phyloP scores from a whole-genome alignment of 169 alveolate species.

The Cryptosporidium xiaoi region DNA sequence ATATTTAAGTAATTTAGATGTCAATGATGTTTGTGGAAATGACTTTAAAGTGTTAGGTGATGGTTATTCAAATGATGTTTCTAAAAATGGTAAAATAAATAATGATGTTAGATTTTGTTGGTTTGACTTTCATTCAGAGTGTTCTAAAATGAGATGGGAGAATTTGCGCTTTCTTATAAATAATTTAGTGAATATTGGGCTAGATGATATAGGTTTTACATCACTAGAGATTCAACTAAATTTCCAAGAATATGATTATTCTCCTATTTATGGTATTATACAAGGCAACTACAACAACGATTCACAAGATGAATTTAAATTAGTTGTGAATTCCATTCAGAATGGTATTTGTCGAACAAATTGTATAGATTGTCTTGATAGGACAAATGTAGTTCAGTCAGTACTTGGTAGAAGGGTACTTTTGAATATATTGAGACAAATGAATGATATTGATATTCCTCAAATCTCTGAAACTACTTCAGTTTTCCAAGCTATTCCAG shows the following conservation, averaged over 20 bases:
- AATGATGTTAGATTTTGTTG: slow-evolving; percentile 82
- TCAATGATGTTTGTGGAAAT: slow-evolving; percentile 26
- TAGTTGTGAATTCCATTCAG: slow-evolving; percentile 80
- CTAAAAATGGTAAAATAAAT: neutral
- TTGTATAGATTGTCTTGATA: slow-evolving; percentile 97
- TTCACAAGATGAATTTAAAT: slow-evolving; percentile 53
- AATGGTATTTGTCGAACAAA: slow-evolving; percentile 94
- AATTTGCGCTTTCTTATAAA: slow-evolving; percentile 83
- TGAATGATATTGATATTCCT: slow-evolving; percentile 76
- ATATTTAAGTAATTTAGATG: slow-evolving; percentile 60
- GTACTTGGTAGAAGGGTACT: slow-evolving; percentile 84
- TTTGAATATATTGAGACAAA: slow-evolving; percentile 69
- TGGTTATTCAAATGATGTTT: neutral
- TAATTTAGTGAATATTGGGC: slow-evolving; percentile 25
- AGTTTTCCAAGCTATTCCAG: slow-evolving; percentile 84
- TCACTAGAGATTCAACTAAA: slow-evolving; percentile 29
- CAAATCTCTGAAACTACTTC: slow-evolving; percentile 31
- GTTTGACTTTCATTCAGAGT: slow-evolving; percentile 93
- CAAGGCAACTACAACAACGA: slow-evolving; percentile 28
- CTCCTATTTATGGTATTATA: slow-evolving; percentile 48
- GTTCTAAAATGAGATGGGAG: slow-evolving; percentile 89
- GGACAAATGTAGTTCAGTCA: slow-evolving; percentile 95
- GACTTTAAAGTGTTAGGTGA: neutral
- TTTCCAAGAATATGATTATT: slow-evolving; percentile 3
- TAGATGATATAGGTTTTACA: slow-evolving; percentile 54